Evolutionary conservation across 768 basidiomycete genomes (phyloP), one percentile per base, ranked within the genome.

Genomic region (Fibroporia radiculosa): DNA sequence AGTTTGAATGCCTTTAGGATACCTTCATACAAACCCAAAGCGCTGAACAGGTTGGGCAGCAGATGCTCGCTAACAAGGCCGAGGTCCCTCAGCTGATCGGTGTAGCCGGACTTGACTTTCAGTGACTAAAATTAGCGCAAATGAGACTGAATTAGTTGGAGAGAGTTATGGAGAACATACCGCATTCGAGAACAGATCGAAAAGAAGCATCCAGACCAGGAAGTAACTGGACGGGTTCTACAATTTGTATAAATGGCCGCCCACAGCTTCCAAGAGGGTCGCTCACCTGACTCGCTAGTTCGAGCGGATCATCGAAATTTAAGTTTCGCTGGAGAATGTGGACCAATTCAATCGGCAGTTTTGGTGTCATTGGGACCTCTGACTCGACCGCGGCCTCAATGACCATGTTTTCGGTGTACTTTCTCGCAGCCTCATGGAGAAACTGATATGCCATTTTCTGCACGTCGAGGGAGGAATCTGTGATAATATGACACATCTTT

Each of bases 141-240:
- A 8, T 22, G 25, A 16, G 14, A 20, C 8, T 28, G 7, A 10
- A 22, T n/a, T 31, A n/a, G 10, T 31, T 8, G 8, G n/a, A 19
- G 28, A 24, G 16, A 2, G 23, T 11, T 12, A 18, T 4, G 42
- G 32, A 28, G 43, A 32, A 70, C 88, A 50, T 60, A 93, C 93
- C 7, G 90, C 84, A 60, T 88, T 80, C 20, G 69, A 67, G 63
- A 96, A 96, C 16, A 85, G 68, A 56, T 93, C 89, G 49, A 96
- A 83, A 1, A 82, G 59, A n/a, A 90, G 66, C 82, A 93, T 87
- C 93, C 92, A 96, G 2, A 74, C 77, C 7, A 96, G 72, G n/a
- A 96, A 65, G 50, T 78, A 76, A 3, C 82, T 80, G 49, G 87
- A 79, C 1, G 75, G 57, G 39, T 67, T 70, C 71, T 62, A 23